phyloP scores from a whole-genome alignment of 2,329 filamentous ascomycete species.

The Colletotrichum shisoi region DNA sequence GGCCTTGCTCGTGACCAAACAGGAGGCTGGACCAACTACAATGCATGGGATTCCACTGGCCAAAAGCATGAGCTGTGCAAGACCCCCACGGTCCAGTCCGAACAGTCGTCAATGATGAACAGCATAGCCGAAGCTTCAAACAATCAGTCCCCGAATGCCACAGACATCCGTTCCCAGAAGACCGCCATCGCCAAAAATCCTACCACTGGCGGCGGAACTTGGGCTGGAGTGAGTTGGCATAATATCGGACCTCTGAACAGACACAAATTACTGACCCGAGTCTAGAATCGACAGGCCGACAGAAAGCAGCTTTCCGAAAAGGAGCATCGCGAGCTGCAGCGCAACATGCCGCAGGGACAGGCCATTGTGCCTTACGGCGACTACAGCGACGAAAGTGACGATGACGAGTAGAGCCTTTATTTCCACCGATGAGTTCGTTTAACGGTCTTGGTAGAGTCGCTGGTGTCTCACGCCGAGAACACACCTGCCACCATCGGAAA shows the following conservation, averaged over 20 bases:
- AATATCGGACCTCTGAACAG: not conserved
- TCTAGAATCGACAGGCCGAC: conserved; percentile 20
- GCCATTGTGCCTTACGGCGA: conserved; percentile 8
- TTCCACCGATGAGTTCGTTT: not conserved
- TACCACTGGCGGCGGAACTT: not conserved
- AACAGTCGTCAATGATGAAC: not conserved
- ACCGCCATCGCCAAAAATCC: not conserved
- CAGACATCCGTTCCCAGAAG: not conserved
- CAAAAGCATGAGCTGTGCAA: conserved; percentile 41
- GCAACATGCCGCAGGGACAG: conserved; percentile 6
- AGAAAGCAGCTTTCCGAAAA: conserved; percentile 27
- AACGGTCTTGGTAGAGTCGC: not conserved
- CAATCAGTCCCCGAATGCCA: not conserved
- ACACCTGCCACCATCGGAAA: not conserved
- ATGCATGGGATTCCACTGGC: conserved; percentile 47
- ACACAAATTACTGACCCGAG: not conserved
- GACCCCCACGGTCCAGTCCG: conserved; percentile 39
- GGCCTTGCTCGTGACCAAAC: not conserved
- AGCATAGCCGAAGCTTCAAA: not conserved
- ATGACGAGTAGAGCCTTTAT: conserved; percentile 2
- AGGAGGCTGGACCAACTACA: conserved; percentile 9
- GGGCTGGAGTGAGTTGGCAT: conserved; percentile 1
- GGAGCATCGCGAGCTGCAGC: conserved; percentile 30
- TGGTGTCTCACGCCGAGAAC: not conserved
- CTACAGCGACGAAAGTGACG: conserved; percentile 10